These are phyloP conservation scores for Mycosphaerelloides madeirae DNA, from an alignment of 2,329 filamentous ascomycete species.

Conservation along the genomic window DNA sequence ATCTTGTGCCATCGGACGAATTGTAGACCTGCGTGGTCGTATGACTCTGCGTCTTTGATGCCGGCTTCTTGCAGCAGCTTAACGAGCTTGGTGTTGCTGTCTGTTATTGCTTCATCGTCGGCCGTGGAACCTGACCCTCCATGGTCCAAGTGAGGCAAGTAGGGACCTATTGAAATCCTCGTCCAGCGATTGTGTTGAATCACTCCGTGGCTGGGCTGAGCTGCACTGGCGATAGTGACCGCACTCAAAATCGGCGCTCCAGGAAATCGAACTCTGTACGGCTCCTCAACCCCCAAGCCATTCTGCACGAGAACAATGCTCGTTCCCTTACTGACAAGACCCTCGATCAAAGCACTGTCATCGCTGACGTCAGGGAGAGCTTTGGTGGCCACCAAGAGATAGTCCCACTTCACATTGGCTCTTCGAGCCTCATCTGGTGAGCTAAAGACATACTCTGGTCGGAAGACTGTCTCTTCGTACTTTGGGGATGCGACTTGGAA, in stretches of 20 bases:
- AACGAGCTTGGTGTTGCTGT: constrained; percentile 47
- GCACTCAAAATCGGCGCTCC: constrained; percentile 58
- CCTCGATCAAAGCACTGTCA: constrained; percentile 58
- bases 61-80: constrained; percentile 57
- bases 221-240: constrained; percentile 65
- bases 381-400: constrained; percentile 66
- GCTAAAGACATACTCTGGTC: constrained; percentile 58
- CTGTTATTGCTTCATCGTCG: constrained; percentile 21
- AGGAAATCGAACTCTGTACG: constrained; percentile 60
- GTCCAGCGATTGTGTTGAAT: constrained; percentile 72
- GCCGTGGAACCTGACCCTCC: constrained; percentile 25
- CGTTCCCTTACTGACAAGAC: constrained; percentile 52
- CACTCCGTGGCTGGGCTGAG: constrained; percentile 58
- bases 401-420: constrained; percentile 53
- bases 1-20: constrained; percentile 72
- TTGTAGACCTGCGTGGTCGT: constrained; percentile 63
- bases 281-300: constrained; percentile 64
- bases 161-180: constrained; percentile 64
- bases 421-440: constrained; percentile 54
- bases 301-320: constrained; percentile 66
- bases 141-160: constrained; percentile 48
- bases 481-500: constrained; percentile 61
- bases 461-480: constrained; percentile 64
- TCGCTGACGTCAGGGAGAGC: constrained; percentile 62
- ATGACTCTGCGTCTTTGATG: constrained; percentile 61